Percentiles rank a stretch among this genome's conserved stretches.
Evolutionary conservation across 2,329 filamentous ascomycete species (phyloP).

Genomic region (Colletotrichum simmondsii): DNA sequence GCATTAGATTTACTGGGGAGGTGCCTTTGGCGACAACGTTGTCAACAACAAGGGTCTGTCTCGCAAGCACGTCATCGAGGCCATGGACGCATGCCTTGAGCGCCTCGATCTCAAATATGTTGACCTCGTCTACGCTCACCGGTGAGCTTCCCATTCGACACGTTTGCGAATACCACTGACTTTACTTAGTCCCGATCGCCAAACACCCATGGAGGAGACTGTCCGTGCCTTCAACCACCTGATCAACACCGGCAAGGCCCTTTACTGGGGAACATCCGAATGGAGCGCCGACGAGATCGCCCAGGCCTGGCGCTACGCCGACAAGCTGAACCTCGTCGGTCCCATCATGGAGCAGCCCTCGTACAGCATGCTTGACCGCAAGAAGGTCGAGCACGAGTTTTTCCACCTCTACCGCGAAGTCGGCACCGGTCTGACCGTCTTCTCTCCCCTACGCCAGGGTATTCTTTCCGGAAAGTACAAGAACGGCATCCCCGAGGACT

Average conservation of each 20-base stretch:
- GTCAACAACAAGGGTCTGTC: constrained; percentile 76
- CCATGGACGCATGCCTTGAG: constrained; percentile 67
- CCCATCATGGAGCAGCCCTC: constrained; percentile 75
- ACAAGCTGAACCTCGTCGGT: constrained; percentile 69
- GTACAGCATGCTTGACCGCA: constrained; percentile 72
- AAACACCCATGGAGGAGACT: constrained; percentile 77
- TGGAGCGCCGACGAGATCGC: constrained; percentile 75
- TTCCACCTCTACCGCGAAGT: constrained; percentile 68
- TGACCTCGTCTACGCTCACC: constrained; percentile 76
- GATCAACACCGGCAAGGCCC: constrained; percentile 73
- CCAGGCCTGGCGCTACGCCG: constrained; percentile 69
- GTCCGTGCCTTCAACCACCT: constrained; percentile 78
- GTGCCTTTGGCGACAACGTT: constrained; percentile 67
- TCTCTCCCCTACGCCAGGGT: constrained; percentile 67
- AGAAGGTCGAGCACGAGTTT: constrained; percentile 73
- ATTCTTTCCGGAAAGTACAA: constrained; percentile 76
- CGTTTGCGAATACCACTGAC: neutral
- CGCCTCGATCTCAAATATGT: constrained; percentile 70
- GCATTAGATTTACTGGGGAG: constrained; percentile 71
- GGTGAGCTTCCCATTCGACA: constrained; percentile 40
- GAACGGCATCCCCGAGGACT: constrained; percentile 68
- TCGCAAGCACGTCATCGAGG: constrained; percentile 77
- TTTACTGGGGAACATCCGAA: constrained; percentile 79
- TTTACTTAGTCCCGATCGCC: constrained; percentile 61
- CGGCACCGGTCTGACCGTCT: constrained; percentile 71